Percentiles rank a stretch among this genome's conserved stretches.
Evolutionary conservation across 108 stramenopile genomes (phyloP).

Genomic region (Chaetoceros muelleri): DNA sequence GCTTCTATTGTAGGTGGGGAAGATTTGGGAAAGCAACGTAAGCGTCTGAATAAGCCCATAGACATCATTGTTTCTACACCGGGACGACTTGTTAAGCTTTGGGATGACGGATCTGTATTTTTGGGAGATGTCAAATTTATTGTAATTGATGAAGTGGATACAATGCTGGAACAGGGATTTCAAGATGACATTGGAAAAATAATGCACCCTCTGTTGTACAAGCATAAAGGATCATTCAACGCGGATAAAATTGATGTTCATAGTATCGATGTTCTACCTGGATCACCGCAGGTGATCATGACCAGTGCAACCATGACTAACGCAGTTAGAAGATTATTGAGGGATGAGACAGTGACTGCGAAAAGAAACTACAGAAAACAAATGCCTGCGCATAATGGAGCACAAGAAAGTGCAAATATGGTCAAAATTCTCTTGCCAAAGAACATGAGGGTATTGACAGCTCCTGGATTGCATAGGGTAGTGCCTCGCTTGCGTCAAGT

Average conservation of each 20-base stretch:
- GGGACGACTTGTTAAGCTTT: constrained; percentile 88
- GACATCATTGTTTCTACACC: constrained; percentile 91
- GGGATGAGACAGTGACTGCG: constrained; percentile 33
- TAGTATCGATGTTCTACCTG: background rate
- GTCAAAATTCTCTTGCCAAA: constrained; percentile 44
- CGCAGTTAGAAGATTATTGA: constrained; percentile 57
- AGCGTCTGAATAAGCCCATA: constrained; percentile 53
- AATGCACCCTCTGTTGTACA: constrained; percentile 70
- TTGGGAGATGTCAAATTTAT: constrained; percentile 47
- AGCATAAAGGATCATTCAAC: constrained; percentile 17
- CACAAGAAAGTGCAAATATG: background rate
- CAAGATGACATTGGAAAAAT: constrained; percentile 77
- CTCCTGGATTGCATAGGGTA: constrained; percentile 81
- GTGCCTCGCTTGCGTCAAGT: constrained; percentile 81
- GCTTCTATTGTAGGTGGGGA: constrained; percentile 84
- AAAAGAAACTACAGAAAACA: constrained; percentile 34
- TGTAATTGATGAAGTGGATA: constrained; percentile 97
- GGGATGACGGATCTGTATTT: constrained; percentile 75
- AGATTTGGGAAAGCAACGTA: constrained; percentile 72
- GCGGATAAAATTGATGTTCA: background rate
- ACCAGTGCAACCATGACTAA: constrained; percentile 96
- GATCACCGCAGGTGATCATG: constrained; percentile 74
- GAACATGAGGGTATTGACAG: constrained; percentile 65
- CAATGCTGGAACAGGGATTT: constrained; percentile 96
- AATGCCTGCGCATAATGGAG: constrained; percentile 4